Evolutionary conservation across 2,329 filamentous ascomycete genomes (phyloP), one percentile per base, ranked within the genome.

Genomic region (Zopfia rhizophila): DNA sequence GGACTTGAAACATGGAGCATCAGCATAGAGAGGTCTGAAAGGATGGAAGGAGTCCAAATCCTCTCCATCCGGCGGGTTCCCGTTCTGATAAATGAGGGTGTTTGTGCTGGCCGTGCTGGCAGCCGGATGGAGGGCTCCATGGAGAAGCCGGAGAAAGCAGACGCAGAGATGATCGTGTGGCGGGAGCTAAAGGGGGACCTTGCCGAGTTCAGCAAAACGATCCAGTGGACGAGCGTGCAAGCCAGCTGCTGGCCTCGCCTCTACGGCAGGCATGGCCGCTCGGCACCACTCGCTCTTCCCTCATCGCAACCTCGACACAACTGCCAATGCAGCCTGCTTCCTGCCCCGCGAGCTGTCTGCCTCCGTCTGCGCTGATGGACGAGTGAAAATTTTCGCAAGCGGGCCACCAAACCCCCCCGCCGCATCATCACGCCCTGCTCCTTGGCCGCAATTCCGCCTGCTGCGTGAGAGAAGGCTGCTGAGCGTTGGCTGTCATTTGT

Each of bases 111-210:
- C 4, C n/a, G 4, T 13, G 6, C 21, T 13, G 27, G 22, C 7
- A 17, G 14, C 14, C n/a, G 29, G 11, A 7, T 18, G 28, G 38
- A 13, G 16, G 23, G 29, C 35, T 35, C 54, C 48, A 55, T 63
- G 66, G 65, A 69, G 65, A 69, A 51, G 54, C 65, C 66, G 66
- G 66, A 69, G 66, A 69, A 56, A 60, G 55, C 33, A 27, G 29
- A 43, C 25, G 45, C 41, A 54, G 32, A 25, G 8, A 22, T 35
- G 25, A 12, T 32, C 38, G 56, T 52, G 58, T 56, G 53, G 59
- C 60, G 55, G 63, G 51, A 61, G 53, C 58, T 61, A 60, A 24
- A 13, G 25, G 16, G 23, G 8, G 13, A 27, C 29, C 37, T 38
- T 19, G 35, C 39, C 18, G 38, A 16, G 35, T 32, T 23, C 24